Conservation (phyloP, 352 stramenopile species). For the Globisporangium yorkense region DNA sequence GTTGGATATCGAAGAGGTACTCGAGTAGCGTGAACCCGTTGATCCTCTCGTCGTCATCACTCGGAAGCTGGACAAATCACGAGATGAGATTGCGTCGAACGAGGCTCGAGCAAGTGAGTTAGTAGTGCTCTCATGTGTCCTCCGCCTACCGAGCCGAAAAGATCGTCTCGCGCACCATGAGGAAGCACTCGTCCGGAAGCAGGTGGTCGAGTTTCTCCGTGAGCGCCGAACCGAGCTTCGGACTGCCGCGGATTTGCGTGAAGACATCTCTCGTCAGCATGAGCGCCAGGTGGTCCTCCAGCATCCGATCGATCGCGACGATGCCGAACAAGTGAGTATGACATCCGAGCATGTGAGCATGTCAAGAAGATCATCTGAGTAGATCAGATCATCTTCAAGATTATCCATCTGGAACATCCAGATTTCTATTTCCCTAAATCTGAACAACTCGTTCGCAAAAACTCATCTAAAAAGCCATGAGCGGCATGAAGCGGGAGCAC, state of each 20-base stretch:
- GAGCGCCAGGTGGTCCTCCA: conserved; percentile 22
- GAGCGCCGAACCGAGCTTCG: not conserved
- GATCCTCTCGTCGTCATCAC: conserved; percentile 10
- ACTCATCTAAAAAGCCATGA: not conserved
- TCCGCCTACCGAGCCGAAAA: too few species aligned
- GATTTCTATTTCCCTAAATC: not conserved
- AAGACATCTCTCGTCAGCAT: conserved; percentile 46
- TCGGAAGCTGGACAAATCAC: conserved; percentile 25
- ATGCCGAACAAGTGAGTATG: conserved; percentile 11
- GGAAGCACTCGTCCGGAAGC: conserved; percentile 27
- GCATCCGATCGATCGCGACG: conserved; percentile 28
- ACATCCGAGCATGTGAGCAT: too few species aligned
- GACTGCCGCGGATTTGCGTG: conserved; percentile 11
- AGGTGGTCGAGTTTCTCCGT: conserved; percentile 21
- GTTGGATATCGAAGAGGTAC: conserved; percentile 38
- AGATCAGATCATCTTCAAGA: not conserved
- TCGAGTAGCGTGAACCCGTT: conserved; percentile 41
- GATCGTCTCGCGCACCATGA: conserved; percentile 26
- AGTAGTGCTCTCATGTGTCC: too few species aligned
- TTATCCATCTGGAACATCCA: not conserved
- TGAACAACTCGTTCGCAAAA: not conserved
- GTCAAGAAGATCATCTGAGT: too few species aligned
- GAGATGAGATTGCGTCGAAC: not conserved
- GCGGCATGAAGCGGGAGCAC: not conserved
- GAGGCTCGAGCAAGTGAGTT: not conserved